These are phyloP conservation scores for Boletus coccyginus DNA, from an alignment of 768 basidiomycete species.

Conservation along the genomic window DNA sequence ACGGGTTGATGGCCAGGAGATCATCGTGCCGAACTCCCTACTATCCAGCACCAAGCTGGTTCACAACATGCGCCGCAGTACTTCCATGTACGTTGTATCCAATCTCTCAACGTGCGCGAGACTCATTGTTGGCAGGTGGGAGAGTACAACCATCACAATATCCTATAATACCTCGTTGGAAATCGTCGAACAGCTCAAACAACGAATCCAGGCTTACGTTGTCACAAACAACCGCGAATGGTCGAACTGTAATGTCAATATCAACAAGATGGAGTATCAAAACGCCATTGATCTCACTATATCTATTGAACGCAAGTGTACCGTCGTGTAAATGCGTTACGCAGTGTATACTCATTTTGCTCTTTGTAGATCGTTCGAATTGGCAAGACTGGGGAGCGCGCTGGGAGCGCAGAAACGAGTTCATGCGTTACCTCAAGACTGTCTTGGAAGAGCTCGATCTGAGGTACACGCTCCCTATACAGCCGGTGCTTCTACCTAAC, in stretches of 20 bases:
- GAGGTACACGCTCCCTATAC: conserved; percentile 66
- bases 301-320: conserved; percentile 65
- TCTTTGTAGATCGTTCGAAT: conserved; percentile 60
- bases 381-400: conserved; percentile 89
- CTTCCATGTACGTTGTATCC: conserved; percentile 55
- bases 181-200: conserved; percentile 61
- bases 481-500: conserved; percentile 59
- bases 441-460: conserved; percentile 74
- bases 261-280: conserved; percentile 79
- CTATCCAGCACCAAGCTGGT: conserved; percentile 70
- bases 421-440: conserved; percentile 74
- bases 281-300: conserved; percentile 67
- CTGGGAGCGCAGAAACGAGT: conserved; percentile 69
- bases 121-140: conserved; percentile 45
- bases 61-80: conserved; percentile 73
- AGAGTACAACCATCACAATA: conserved; percentile 63
- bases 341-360: background rate
- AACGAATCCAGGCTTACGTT: conserved; percentile 59
- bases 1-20: conserved; percentile 77
- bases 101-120: background rate
- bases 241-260: conserved; percentile 60
- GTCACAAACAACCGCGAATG: conserved; percentile 68
- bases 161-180: conserved; percentile 72
- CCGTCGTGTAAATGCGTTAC: background rate
- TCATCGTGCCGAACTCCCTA: conserved; percentile 75